Conservation (phyloP, 345 rosid species). For the Atalantia buxifolia region DNA sequence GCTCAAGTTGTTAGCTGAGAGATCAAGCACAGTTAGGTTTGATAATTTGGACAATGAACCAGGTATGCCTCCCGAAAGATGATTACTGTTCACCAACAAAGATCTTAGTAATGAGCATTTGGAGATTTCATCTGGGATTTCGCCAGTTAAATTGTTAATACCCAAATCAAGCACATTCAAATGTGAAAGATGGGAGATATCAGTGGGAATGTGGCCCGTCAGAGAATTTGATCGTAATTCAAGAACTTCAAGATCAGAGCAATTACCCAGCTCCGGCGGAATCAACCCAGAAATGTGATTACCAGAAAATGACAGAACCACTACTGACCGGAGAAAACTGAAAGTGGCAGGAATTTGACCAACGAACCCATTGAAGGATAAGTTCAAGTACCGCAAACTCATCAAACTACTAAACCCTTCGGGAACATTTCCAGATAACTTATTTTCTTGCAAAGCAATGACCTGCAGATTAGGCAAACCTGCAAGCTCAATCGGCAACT, state of each 20-base stretch:
- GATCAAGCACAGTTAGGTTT: constrained; percentile 59
- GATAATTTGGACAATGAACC: constrained; percentile 51
- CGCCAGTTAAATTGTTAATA: constrained; percentile 64
- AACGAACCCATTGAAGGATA: constrained; percentile 60
- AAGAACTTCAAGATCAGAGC: constrained; percentile 76
- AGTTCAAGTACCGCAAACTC: constrained; percentile 65
- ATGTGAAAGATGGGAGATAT: constrained; percentile 51
- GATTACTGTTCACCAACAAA: constrained; percentile 57
- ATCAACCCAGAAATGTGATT: constrained; percentile 64
- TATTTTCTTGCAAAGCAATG: constrained; percentile 82
- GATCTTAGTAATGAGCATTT: constrained; percentile 45
- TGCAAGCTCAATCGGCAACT: constrained; percentile 65
- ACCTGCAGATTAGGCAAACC: constrained; percentile 88
- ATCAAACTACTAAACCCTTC: constrained; percentile 90
- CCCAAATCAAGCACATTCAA: constrained; percentile 68
- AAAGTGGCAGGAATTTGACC: constrained; percentile 70
- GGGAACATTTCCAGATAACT: constrained; percentile 61
- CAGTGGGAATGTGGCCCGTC: constrained; percentile 66
- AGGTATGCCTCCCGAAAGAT: constrained; percentile 68
- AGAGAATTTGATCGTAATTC: constrained; percentile 62
- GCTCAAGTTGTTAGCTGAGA: constrained; percentile 71
- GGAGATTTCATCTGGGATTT: constrained; percentile 57
- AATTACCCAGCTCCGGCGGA: constrained; percentile 80
- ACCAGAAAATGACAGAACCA: constrained; percentile 63
- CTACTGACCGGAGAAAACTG: constrained; percentile 66